Evolutionary conservation across 371 early-diverging fungal genomes (phyloP).

Genomic region (Apophysomyces variabilis): DNA sequence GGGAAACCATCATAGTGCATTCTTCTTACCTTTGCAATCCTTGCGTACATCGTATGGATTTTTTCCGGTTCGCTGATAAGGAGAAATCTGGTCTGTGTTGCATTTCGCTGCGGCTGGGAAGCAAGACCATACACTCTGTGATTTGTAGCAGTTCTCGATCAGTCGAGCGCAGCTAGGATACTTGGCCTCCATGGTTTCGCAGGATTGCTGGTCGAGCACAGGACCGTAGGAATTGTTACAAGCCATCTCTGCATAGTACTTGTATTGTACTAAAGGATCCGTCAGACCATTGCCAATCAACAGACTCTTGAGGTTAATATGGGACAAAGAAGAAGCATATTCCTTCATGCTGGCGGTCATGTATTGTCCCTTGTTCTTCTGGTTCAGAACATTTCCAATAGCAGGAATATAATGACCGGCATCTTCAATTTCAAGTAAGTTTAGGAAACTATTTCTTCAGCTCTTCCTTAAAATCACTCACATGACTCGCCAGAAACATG

Average conservation of each 20-base stretch:
- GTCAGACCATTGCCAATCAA: constrained; percentile 93
- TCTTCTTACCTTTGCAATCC: constrained; percentile 61
- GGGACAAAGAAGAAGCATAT: constrained; percentile 47
- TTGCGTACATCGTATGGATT: constrained; percentile 88
- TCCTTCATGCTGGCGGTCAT: constrained; percentile 35
- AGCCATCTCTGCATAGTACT: constrained; percentile 89
- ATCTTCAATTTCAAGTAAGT: constrained; percentile 29
- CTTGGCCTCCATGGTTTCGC: constrained; percentile 72
- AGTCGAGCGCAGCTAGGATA: constrained; percentile 80
- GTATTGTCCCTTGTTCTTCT: constrained; percentile 62
- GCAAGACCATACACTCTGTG: constrained; percentile 74
- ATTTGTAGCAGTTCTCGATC: constrained; percentile 86
- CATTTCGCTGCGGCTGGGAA: constrained; percentile 89
- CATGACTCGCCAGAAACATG: constrained; percentile 61
- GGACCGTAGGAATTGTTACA: constrained; percentile 78
- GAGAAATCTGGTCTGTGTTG: constrained; percentile 71
- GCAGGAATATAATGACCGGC: constrained; percentile 87
- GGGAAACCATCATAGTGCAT: neutral
- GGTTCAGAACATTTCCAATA: constrained; percentile 71
- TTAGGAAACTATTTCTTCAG: neutral
- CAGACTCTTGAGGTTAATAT: constrained; percentile 77
- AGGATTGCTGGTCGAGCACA: constrained; percentile 66
- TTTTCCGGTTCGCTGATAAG: constrained; percentile 67
- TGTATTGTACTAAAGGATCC: constrained; percentile 89
- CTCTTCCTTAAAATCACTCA: constrained; percentile 19